phyloP scores from a whole-genome alignment of 225 moss, liverwort and hornwort species.

The Sphagnum tenellum region DNA sequence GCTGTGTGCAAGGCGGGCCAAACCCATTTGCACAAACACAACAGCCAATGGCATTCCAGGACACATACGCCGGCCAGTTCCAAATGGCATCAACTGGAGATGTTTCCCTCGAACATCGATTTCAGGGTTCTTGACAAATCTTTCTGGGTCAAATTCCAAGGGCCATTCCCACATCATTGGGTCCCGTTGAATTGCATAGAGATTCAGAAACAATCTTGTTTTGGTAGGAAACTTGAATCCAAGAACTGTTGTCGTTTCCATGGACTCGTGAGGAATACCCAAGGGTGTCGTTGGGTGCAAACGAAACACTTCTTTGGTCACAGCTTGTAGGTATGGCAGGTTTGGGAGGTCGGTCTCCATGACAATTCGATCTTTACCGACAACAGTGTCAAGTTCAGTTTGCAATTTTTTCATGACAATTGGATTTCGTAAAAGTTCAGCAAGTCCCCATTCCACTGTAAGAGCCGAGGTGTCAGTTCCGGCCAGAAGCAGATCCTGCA shows the following conservation, averaged over 20 bases:
- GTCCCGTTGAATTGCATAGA: conserved; percentile 31
- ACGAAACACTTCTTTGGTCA: conserved; percentile 6
- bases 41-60: conserved; percentile 7
- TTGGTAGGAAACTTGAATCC: conserved; percentile 2
- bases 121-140: background rate
- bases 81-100: conserved; percentile 7
- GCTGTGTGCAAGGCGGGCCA: conserved; percentile 27
- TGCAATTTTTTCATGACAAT: background rate
- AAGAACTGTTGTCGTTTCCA: background rate
- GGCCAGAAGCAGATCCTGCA: conserved; percentile 9
- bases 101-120: background rate
- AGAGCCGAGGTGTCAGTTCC: conserved; percentile 3
- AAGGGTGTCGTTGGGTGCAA: conserved; percentile 9
- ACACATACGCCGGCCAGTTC: conserved; percentile 10
- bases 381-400: conserved; percentile 7
- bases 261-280: conserved; percentile 4
- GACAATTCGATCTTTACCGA: conserved; percentile 6
- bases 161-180: conserved; percentile 6
- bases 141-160: background rate
- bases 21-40: conserved; percentile 1
- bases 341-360: conserved; percentile 7
- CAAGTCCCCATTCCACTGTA: conserved; percentile 7
- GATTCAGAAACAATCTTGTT: conserved; percentile 6
- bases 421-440: conserved; percentile 6
- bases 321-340: conserved; percentile 10